Evolutionary conservation across 129 eudicot genomes (phyloP), one percentile per base, ranked within the genome.

Genomic region (Dittrichia graveolens): DNA sequence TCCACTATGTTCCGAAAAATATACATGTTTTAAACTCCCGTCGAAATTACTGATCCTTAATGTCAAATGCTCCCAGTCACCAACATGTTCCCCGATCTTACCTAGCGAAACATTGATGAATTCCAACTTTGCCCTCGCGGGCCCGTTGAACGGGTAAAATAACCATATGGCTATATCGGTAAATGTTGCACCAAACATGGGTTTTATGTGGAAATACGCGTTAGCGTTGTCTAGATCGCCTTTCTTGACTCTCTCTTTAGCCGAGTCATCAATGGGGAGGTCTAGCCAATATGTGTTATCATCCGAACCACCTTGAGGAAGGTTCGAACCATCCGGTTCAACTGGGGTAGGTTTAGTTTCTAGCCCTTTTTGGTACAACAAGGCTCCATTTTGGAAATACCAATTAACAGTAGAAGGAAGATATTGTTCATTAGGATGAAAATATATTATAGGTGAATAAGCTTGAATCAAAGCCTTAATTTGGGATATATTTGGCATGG

Each of bases 101-200:
- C 88, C 91, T 24, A 91, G 70, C 0, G 81, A 16, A 42, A 91
- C 46, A 10, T 53, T 82, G 24, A 87, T 4, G 49, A 83, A 71
- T 55, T 76, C 79, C 43, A 91, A 37, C 73, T 87, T 91, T 2
- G 77, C 89, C 80, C 78, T 81, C 0, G 91, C 84, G 0, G 86
- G 81, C 8, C 97, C 95, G 43, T 91, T 87, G 57, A 85, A 91
- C 5, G 95, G 97, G 89, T 91, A 91, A 75, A 91, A 91, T 43
- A 91, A 45, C 95, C 95, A 87, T 61, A 91, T 34, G 34, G 83
- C 89, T n/a, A 91, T 50, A 59, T 91, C 95, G 0, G 88, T 91
- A 68, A 76, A 85, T 11, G 97, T 85, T 3, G 81, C 95, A 2
- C 91, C 97, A 49, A 82, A 65, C 86, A 83, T 87, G 34, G 97